A percentile compares a stretch with the other conserved stretches of the same genome.
phyloP scores from a whole-genome alignment of 768 basidiomycete species.

The Cyclocybe cylindracea region DNA sequence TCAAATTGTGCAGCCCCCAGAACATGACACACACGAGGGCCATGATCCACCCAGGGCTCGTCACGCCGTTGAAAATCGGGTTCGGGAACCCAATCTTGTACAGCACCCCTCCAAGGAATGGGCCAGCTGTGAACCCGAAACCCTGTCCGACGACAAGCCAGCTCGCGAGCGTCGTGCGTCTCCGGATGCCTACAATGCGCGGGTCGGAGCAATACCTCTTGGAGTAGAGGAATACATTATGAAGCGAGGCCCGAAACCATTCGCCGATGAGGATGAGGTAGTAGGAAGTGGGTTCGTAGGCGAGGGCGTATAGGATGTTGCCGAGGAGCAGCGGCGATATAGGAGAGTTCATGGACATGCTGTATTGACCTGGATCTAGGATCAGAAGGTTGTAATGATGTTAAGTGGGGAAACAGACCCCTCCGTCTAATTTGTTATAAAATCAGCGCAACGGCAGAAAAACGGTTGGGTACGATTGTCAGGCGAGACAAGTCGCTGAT shows the following conservation, averaged over 20 bases:
- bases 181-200: conserved; percentile 66
- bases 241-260: conserved; percentile 61
- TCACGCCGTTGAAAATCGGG: conserved; percentile 64
- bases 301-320: conserved; percentile 60
- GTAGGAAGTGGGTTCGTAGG: conserved; percentile 59
- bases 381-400: neutral
- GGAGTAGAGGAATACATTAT: conserved; percentile 64
- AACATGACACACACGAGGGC: conserved; percentile 52
- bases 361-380: conserved; percentile 50
- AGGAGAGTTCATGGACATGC: conserved; percentile 55
- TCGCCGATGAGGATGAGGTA: conserved; percentile 76
- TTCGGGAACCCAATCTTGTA: conserved; percentile 64
- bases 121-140: conserved; percentile 61
- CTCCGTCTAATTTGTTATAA: conserved; percentile 61
- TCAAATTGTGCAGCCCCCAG: conserved; percentile 36
- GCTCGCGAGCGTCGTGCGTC: conserved; percentile 61
- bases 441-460: conserved; percentile 57
- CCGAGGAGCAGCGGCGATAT: conserved; percentile 53
- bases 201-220: conserved; percentile 71
- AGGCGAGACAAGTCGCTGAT: conserved; percentile 65
- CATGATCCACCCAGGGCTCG: conserved; percentile 70
- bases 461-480: conserved; percentile 61
- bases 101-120: conserved; percentile 62
- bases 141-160: conserved; percentile 67
- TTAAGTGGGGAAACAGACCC: conserved; percentile 39